phyloP scores from a whole-genome alignment of 2,329 filamentous ascomycete species.

The Colletotrichum cuscutae region DNA sequence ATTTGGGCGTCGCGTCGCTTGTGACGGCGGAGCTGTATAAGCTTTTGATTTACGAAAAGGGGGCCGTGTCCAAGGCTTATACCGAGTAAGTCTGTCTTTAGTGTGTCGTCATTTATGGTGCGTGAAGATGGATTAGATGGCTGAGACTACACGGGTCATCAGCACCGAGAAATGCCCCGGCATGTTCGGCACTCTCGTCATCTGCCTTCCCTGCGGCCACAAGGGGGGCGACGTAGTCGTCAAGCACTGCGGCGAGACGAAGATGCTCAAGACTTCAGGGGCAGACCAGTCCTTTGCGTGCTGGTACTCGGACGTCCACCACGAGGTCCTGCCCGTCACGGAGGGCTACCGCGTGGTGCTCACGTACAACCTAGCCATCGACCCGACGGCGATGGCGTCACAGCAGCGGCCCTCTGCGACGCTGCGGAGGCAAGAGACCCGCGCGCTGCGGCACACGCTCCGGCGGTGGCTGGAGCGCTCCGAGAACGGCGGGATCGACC shows the following conservation, averaged over 20 bases:
- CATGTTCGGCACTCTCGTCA: constrained; percentile 61
- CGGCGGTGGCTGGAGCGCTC: constrained; percentile 39
- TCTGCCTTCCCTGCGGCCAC: constrained; percentile 59
- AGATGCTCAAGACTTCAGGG: constrained; percentile 44
- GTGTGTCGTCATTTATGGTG: neutral
- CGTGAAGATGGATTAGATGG: neutral
- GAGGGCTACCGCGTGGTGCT: constrained; percentile 61
- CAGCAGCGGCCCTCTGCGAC: constrained; percentile 37
- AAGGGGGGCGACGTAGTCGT: constrained; percentile 55
- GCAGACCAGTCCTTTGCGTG: constrained; percentile 38
- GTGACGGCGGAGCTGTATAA: constrained; percentile 54
- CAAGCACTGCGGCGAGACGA: constrained; percentile 47
- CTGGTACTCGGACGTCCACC: constrained; percentile 63
- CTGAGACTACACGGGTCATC: neutral
- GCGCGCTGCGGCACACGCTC: constrained; percentile 38
- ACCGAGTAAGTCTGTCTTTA: constrained; percentile 45
- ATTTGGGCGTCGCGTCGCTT: constrained; percentile 45
- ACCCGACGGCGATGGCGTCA: neutral
- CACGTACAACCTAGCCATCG: constrained; percentile 59
- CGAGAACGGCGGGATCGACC: neutral
- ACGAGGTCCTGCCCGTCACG: constrained; percentile 59
- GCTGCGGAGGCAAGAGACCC: constrained; percentile 12
- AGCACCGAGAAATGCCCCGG: constrained; percentile 56
- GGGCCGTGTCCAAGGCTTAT: constrained; percentile 59
- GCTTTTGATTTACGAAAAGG: constrained; percentile 60